phyloP scores from a whole-genome alignment of 495 filamentous ascomycete genomes.

The Letharia columbiana region DNA sequence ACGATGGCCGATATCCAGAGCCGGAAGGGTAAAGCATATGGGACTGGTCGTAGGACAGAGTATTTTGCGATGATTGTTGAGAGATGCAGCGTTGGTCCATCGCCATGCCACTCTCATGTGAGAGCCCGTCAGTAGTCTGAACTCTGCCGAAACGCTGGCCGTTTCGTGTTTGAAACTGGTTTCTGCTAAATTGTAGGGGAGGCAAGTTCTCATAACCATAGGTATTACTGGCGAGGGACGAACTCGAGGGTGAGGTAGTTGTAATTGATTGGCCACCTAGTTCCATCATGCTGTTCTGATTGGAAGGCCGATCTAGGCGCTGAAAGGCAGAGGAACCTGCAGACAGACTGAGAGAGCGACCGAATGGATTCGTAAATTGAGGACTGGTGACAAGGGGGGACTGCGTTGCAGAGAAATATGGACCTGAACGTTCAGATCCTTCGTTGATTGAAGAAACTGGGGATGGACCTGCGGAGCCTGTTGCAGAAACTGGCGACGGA shows the following conservation, averaged over 20 bases:
- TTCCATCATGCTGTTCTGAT: background rate
- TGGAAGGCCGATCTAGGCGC: background rate
- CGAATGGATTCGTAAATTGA: background rate
- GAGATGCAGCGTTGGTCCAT: background rate
- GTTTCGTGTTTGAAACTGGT: background rate
- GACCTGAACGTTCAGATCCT: background rate
- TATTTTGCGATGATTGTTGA: background rate
- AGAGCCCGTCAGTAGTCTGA: background rate
- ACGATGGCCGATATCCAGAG: background rate
- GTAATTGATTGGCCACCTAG: background rate
- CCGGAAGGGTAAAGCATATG: background rate
- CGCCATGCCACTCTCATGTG: background rate
- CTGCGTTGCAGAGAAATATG: background rate
- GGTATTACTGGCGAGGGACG: background rate
- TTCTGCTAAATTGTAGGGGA: background rate
- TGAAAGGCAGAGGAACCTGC: background rate
- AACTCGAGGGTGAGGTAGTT: background rate
- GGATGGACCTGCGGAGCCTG: constrained; percentile 2
- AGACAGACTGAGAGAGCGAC: constrained; percentile 8
- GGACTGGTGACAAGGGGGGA: background rate
- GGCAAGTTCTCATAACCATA: background rate
- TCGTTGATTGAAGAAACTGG: constrained; percentile 14
- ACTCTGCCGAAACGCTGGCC: background rate
- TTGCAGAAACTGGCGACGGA: background rate
- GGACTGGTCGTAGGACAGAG: background rate